A percentile compares a stretch with the other conserved stretches of the same genome.
These are phyloP conservation scores for Pilaira anomala DNA, from an alignment of 192 early-diverging fungal species.

Conservation along the genomic window DNA sequence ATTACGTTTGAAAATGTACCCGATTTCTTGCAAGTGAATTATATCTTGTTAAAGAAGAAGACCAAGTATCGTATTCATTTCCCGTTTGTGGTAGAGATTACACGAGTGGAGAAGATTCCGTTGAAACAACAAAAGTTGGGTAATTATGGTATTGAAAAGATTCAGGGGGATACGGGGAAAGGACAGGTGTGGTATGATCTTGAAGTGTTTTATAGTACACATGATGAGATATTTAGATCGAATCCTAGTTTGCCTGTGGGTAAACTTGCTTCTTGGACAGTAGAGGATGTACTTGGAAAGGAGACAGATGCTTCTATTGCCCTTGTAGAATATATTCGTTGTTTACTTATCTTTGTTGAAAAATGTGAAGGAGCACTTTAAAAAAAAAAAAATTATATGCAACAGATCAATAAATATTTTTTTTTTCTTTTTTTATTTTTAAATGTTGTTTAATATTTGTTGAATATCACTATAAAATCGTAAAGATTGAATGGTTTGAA, in stretches of 20 bases:
- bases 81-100: constrained; percentile 42
- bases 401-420: no score
- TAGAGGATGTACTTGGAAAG: constrained; percentile 33
- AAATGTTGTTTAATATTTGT: no score
- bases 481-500: not conserved
- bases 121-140: constrained; percentile 17
- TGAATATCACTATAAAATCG: not conserved
- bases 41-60: constrained; percentile 30
- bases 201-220: constrained; percentile 29
- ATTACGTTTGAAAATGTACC: constrained; percentile 41
- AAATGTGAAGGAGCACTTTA: constrained; percentile 14
- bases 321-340: constrained; percentile 32
- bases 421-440: no score
- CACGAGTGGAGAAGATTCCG: constrained; percentile 32
- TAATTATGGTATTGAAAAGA: constrained; percentile 25
- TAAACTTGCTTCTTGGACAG: constrained; percentile 36
- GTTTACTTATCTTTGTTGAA: constrained; percentile 38
- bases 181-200: constrained; percentile 35
- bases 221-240: constrained; percentile 22
- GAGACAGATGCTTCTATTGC: not conserved
- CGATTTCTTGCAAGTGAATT: constrained; percentile 34
- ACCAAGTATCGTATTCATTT: constrained; percentile 36
- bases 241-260: constrained; percentile 32
- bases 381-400: no score
- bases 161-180: constrained; percentile 26